Conservation (phyloP, 352 stramenopile species). For the Pythium scleroteichum region DNA sequence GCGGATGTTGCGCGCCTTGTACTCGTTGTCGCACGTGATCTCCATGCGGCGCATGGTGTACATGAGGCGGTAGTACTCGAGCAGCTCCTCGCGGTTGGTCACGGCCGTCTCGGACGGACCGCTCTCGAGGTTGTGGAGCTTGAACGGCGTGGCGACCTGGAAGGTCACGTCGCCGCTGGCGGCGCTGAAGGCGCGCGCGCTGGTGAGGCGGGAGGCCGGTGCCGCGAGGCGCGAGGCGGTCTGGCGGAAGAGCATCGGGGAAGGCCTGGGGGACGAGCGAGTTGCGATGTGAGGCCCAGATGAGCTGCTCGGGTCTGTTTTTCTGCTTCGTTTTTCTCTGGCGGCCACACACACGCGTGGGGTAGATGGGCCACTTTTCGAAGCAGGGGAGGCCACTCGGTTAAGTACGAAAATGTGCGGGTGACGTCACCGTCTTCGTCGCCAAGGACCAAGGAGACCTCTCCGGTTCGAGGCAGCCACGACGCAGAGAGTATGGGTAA, state of each 20-base stretch:
- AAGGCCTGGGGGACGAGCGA: background rate
- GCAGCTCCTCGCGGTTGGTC: conserved; percentile 96
- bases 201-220: conserved; percentile 34
- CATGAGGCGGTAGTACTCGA: conserved; percentile 98
- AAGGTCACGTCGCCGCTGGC: conserved; percentile 66
- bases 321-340: conserved; percentile 47
- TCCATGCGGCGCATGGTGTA: conserved; percentile 99
- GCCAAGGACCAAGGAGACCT: too few relatives aligned
- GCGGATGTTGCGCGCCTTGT: conserved; percentile 98
- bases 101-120: conserved; percentile 61
- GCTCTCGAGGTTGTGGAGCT: conserved; percentile 80
- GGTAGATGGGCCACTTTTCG: conserved; percentile 20
- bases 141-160: conserved; percentile 67
- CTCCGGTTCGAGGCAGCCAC: too few relatives aligned
- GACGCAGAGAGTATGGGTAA: too few relatives aligned
- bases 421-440: conserved; percentile 12
- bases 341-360: conserved; percentile 23
- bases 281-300: conserved; percentile 28
- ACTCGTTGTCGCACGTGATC: conserved; percentile 99
- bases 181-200: conserved; percentile 62
- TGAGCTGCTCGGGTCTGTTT: conserved; percentile 29
- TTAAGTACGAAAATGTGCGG: conserved; percentile 25
- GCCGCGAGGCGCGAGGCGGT: conserved; percentile 39
- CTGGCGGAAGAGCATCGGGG: conserved; percentile 63
- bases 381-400: conserved; percentile 7